Evolutionary conservation across 2,329 filamentous ascomycete species (phyloP), one percentile per base, ranked within the genome.

Genomic region (Penicillium sp.): DNA sequence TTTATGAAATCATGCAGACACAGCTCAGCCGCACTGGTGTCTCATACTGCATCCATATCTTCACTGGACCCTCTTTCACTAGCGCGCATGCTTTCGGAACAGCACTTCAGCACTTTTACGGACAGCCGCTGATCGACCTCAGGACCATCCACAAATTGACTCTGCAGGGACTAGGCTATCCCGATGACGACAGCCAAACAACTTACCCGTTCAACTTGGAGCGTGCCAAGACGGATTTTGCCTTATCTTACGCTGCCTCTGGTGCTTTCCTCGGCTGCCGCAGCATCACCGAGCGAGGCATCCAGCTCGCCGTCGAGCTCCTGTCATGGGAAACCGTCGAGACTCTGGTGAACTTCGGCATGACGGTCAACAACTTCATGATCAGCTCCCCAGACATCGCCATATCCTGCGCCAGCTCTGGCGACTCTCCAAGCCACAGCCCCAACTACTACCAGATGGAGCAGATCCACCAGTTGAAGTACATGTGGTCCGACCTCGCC

Each of bases 301-400:
- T 64, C 19, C 34, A 48, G 1, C 36, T 66, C 19, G 55, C 51
- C 5, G 25, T 54, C 3, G 40, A 43, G 1, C 31, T 50, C 3
- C 47, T 65, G 3, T 41, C 48, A 27, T 64, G 60, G 61, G 45
- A 53, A 7, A 64, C 50, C 9, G 36, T 63, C 20, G 60, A 65
- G 33, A 33, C 48, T 3, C 36, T 59, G 5, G 37, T 65, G 3
- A 47, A 47, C n/a, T 64, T 62, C 20, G 58, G 57, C 1, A 41
- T 61, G 16, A 38, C 33, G 9, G 39, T 51, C 1, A 34, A 43
- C 9, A 47, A 51, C 7, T 64, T 54, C 34, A 33, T 51, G 18
- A 39, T 66, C 14, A 36, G 28, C 9, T 29, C 43, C 6, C 39
- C 39, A 6, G 30, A 33, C 11, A 11, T 33, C 3, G 14, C 37